Evolutionary conservation across 2,329 filamentous ascomycete genomes (phyloP), one percentile per base, ranked within the genome.

Genomic region (Phyllosticta citrichinensis): DNA sequence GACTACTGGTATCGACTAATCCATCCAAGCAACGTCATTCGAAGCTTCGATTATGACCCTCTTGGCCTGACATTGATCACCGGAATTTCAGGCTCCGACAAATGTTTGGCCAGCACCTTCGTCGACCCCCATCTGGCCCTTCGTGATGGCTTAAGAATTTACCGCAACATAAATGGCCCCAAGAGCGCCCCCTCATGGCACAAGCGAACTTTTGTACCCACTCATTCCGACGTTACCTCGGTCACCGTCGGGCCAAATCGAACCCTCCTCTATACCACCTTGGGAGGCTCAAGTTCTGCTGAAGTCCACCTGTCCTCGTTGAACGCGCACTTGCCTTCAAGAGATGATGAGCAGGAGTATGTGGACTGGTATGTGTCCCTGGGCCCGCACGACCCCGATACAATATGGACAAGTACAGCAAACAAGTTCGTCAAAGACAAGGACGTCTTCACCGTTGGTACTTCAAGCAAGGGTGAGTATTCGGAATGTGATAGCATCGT

Each of bases 31-130:
- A 30, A 61, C 11, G 47, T 47, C 6, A 54, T 60, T 14, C 24
- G 58, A 20, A 55, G 55, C 35, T 61, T 61, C 50, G 59, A 61
- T 33, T 61, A 61, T n/a, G 59, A 61, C 22, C 30, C 59, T 10
- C 40, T 56, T 20, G 52, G 35, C 4, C 55, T 54, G 20, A 61
- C 59, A 8, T 30, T 61, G 47, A 56, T 61, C 47, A 52, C 59
- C 11, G 55, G 59, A 14, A 40, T 61, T 19, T 22, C 20, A 11
- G 40, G 40, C n/a, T 22, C 50, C 25, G 52, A 60, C 14, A 25
- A 30, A 30, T 51, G 55, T 40, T 52, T 60, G 9, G 25, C 55
- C n/a, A 60, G 58, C 12, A 60, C 58, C 2, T 60, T 60, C 53
- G 58, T 60, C 6, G 58, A 60, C 24, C 58, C 58, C 12, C 51